These are phyloP conservation scores for Talaromyces pinophilus DNA, from an alignment of 2,329 filamentous ascomycete genomes.

Conservation along the genomic window DNA sequence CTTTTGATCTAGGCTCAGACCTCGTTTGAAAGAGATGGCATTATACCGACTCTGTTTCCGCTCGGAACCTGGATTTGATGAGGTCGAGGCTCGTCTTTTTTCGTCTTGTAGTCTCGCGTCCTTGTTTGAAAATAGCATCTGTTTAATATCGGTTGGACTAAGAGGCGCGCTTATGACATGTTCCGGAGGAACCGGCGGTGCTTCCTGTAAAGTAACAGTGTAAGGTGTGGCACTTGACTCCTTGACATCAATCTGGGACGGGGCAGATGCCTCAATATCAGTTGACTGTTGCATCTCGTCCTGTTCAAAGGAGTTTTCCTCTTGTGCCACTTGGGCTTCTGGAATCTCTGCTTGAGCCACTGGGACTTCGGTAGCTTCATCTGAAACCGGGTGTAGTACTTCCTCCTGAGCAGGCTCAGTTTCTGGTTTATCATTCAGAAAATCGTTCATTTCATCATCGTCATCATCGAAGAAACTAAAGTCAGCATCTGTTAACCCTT, in stretches of 20 bases:
- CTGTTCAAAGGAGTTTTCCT: conserved; percentile 1
- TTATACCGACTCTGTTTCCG: conserved; percentile 49
- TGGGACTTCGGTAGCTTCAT: conserved; percentile 22
- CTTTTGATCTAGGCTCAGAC: conserved; percentile 53
- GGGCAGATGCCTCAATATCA: neutral
- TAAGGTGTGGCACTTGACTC: neutral
- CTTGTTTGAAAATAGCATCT: conserved; percentile 46
- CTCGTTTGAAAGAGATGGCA: conserved; percentile 54
- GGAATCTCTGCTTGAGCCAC: conserved; percentile 21
- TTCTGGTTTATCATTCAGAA: conserved; percentile 6
- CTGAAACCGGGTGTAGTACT: neutral
- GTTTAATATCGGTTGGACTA: conserved; percentile 44
- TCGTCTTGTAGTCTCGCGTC: conserved; percentile 8
- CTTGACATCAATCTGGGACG: conserved; percentile 1
- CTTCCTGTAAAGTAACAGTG: neutral
- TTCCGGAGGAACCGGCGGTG: conserved; percentile 23
- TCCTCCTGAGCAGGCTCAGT: conserved; percentile 1
- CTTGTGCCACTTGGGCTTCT: neutral
- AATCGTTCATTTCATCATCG: conserved; percentile 30
- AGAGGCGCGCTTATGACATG: conserved; percentile 44
- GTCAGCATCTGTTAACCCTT: conserved; percentile 62
- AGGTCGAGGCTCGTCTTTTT: conserved; percentile 17
- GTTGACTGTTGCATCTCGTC: neutral
- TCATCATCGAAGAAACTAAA: conserved; percentile 65
- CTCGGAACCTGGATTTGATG: conserved; percentile 26